Percentiles rank a stretch among this genome's conserved stretches.
These are phyloP conservation scores for Aspergillus ochraceoroseus DNA, from an alignment of 2,329 filamentous ascomycete species.

Conservation along the genomic window DNA sequence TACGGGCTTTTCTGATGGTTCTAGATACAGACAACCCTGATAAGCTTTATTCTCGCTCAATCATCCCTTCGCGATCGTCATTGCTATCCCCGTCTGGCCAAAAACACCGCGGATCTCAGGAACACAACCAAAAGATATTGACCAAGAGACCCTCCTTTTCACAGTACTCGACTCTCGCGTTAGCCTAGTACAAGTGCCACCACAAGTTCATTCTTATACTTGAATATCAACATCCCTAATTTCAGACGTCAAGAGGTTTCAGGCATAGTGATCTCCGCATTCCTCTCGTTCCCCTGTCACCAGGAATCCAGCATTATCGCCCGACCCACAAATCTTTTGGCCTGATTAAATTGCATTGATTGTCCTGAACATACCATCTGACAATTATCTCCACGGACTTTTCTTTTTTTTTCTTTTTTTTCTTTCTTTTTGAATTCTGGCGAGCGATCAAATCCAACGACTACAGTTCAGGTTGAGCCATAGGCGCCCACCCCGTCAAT, in stretches of 20 bases:
- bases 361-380: constrained; percentile 5
- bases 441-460: constrained; percentile 2
- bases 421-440: no score
- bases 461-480: constrained; percentile 7
- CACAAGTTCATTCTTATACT: no score
- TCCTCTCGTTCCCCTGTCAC: constrained; percentile 25
- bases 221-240: no score
- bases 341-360: constrained; percentile 7
- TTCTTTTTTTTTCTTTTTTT: no score
- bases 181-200: no score
- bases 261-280: constrained; percentile 16
- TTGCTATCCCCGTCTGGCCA: no score
- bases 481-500: constrained; percentile 23
- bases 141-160: no score
- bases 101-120: not conserved
- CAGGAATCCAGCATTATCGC: constrained; percentile 14
- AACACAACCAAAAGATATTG: not conserved
- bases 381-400: not conserved
- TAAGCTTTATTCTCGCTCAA: not conserved
- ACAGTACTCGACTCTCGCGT: no score
- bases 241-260: constrained; percentile 4
- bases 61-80: not conserved
- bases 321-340: constrained; percentile 8
- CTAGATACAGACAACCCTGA: not conserved
- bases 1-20: constrained; percentile 4